A percentile compares a stretch with the other conserved stretches of the same genome.
phyloP scores from a whole-genome alignment of 257 asterid genomes.

The Salvia miltiorrhiza region DNA sequence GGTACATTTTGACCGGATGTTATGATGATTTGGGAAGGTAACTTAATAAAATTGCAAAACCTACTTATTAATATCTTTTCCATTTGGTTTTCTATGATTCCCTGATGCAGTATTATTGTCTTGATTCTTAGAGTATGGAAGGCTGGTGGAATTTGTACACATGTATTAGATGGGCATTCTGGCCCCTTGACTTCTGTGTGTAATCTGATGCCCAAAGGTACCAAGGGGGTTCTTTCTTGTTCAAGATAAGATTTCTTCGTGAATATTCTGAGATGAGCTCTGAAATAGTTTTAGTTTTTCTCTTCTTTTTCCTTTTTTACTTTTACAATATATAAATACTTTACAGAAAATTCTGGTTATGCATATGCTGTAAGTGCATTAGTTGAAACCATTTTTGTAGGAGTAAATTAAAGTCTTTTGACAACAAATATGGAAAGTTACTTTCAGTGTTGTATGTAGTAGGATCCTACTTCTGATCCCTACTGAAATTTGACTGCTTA shows the following conservation, averaged over 20 bases:
- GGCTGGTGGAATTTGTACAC: constrained; percentile 75
- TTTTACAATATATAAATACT: background rate
- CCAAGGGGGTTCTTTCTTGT: background rate
- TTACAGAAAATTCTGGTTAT: background rate
- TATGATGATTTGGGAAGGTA: constrained; percentile 97
- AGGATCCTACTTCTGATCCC: background rate
- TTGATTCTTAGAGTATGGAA: constrained; percentile 71
- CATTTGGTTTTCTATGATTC: background rate
- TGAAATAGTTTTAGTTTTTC: background rate
- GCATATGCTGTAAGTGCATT: background rate
- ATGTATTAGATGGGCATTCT: constrained; percentile 81
- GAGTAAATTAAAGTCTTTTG: background rate
- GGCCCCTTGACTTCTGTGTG: constrained; percentile 80
- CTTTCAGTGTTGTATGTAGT: background rate
- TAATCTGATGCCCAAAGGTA: constrained; percentile 61
- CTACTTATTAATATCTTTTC: background rate
- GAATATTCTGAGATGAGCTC: background rate
- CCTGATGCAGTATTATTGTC: constrained; percentile 11
- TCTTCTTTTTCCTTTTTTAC: background rate
- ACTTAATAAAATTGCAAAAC: background rate
- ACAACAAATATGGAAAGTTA: background rate
- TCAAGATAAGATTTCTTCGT: background rate
- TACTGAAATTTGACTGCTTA: background rate
- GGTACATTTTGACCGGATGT: constrained; percentile 90
- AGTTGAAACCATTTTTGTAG: background rate